These are phyloP conservation scores for Colletotrichum sp. DNA, from an alignment of 2,329 filamentous ascomycete species.

Conservation along the genomic window DNA sequence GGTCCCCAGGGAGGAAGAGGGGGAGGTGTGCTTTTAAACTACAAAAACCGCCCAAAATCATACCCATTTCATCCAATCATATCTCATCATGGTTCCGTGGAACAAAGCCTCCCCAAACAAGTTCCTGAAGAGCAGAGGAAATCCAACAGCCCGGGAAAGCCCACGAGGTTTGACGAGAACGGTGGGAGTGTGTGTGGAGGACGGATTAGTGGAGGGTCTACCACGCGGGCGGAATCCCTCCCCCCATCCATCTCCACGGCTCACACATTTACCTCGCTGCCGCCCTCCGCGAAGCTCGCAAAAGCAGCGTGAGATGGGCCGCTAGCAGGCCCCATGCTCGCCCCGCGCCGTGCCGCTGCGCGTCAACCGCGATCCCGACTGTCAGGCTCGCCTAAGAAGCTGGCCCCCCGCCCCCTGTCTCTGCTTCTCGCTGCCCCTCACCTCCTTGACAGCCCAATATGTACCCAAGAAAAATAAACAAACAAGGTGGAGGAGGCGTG, in stretches of 20 bases:
- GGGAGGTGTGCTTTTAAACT: slow-evolving; percentile 50
- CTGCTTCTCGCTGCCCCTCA: background rate
- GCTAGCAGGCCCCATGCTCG: slow-evolving; percentile 1
- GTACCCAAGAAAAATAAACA: slow-evolving; percentile 13
- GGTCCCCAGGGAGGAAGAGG: slow-evolving; percentile 26
- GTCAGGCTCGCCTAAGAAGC: slow-evolving; percentile 27
- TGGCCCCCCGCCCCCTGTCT: slow-evolving; percentile 13
- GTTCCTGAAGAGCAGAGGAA: background rate
- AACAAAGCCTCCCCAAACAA: slow-evolving; percentile 37
- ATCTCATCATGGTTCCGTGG: slow-evolving; percentile 51
- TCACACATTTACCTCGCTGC: slow-evolving; percentile 27
- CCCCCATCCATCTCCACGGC: background rate
- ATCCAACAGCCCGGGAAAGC: background rate
- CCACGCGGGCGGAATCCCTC: slow-evolving; percentile 3
- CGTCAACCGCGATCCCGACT: slow-evolving; percentile 26
- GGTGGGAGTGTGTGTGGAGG: background rate
- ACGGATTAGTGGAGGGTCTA: background rate
- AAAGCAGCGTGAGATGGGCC: slow-evolving; percentile 46
- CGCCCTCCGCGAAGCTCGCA: slow-evolving; percentile 20
- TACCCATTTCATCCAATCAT: slow-evolving; percentile 55
- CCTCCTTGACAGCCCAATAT: slow-evolving; percentile 14
- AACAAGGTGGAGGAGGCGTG: slow-evolving; percentile 18
- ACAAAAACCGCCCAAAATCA: slow-evolving; percentile 34
- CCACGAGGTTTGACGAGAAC: background rate
- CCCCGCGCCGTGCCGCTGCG: slow-evolving; percentile 28